Evolutionary conservation across 2,329 filamentous ascomycete species (phyloP).

Genomic region (Blastomyces silverae): DNA sequence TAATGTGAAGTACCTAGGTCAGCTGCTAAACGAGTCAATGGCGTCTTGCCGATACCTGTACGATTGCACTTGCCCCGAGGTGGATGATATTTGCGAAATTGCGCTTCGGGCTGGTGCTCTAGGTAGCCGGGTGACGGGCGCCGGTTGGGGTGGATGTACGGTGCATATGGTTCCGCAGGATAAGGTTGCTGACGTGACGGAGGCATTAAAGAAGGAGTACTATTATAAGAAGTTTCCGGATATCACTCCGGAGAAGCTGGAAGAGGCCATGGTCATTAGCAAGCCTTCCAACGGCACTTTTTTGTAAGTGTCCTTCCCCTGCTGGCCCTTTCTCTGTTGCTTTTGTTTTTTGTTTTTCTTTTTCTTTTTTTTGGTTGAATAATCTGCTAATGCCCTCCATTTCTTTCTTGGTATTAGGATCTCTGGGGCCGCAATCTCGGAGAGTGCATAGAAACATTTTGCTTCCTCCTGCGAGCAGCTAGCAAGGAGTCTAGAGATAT

Average conservation of each 20-base stretch:
- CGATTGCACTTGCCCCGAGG: conserved; percentile 84
- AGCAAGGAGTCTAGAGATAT: background rate
- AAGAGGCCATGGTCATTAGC: conserved; percentile 78
- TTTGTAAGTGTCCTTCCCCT: conserved; percentile 29
- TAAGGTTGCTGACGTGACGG: conserved; percentile 69
- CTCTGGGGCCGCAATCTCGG: conserved; percentile 34
- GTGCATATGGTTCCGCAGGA: conserved; percentile 85
- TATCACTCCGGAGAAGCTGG: conserved; percentile 64
- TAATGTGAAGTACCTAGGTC: conserved; percentile 67
- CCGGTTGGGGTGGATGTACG: conserved; percentile 93
- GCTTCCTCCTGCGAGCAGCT: background rate
- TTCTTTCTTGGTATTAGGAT: conserved; percentile 26
- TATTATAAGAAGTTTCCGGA: conserved; percentile 65
- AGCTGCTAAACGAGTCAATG: conserved; percentile 83
- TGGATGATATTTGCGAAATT: conserved; percentile 81
- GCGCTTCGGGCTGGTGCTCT: conserved; percentile 71
- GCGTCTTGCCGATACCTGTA: conserved; percentile 78
- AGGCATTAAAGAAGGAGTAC: conserved; percentile 73
- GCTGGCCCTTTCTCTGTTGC: background rate
- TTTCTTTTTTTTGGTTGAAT: background rate
- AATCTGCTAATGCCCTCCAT: background rate
- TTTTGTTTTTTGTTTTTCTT: conserved; percentile 16
- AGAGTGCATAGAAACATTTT: conserved; percentile 20
- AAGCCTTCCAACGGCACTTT: conserved; percentile 55
- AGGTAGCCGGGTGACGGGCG: conserved; percentile 81